Evolutionary conservation across 768 basidiomycete species (phyloP), one percentile per base, ranked within the genome.

Genomic region (Neoboletus brunneissimus): DNA sequence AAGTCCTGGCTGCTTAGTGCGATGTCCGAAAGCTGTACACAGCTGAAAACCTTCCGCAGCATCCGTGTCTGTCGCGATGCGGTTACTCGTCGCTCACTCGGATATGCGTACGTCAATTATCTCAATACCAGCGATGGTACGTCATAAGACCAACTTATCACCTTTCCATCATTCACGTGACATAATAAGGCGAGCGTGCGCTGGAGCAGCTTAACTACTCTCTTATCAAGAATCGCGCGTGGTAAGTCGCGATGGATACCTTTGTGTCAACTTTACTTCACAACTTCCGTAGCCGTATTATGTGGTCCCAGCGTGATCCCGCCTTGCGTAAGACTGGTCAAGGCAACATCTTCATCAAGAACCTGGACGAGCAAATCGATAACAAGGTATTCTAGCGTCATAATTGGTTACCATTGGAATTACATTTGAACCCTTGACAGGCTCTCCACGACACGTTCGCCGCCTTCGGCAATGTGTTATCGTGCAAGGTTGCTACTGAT

Each of bases 301-400:
- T 99, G 97, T 98, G 97, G 96, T 98, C 95, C 69, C 97, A 98
- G 84, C 92, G 97, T 73, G 97, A 98, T 79, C 97, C 97, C 57
- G 93, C 94, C 65, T 87, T 99, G 71, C 91, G 97, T 76, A 98
- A 98, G 86, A 98, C 94, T 61, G 94, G 94, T 62, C 94, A 98
- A 79, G 97, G 97, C 75, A 99, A 99, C 75, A 94, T 99, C 71
- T 99, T 99, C 80, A 98, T 99, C 79, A 99, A 99, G 81, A 99
- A 99, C 78, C 78, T 99, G 64, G 95, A 97, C 68, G 93, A 96
- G 75, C 82, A 81, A 55, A 98, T 98, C 64, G 97, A 99, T 77
- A 98, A 99, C 83, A 98, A 98, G 85, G 90, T 87, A 53, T 41
- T 27, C 16, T 22, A 18, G 6, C 4, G 3, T 53, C 3, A 23